Evolutionary conservation across 139 green algal species (phyloP).

Genomic region (Zygnema circumcarinatum): DNA sequence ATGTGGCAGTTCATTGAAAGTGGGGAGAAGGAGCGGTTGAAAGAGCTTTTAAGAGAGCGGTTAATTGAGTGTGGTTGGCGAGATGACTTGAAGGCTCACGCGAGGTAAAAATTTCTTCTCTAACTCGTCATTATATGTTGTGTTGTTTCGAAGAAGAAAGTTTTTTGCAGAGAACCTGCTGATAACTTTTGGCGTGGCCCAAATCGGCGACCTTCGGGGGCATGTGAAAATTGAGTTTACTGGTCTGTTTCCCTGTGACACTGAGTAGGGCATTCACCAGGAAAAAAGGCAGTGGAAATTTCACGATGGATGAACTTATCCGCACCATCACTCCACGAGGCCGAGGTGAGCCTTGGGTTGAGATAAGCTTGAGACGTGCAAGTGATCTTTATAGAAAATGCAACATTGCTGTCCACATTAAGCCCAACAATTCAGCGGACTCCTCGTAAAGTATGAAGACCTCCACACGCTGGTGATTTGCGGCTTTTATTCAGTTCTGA

Average conservation of each 20-base stretch:
- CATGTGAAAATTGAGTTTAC: neutral
- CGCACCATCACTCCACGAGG: slow-evolving; percentile 26
- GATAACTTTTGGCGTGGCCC: neutral
- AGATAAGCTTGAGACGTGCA: no score
- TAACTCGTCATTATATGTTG: neutral
- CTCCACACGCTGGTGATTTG: neutral
- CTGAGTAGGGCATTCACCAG: slow-evolving; percentile 27
- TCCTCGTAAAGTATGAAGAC: neutral
- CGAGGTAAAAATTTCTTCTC: neutral
- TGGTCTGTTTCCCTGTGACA: neutral
- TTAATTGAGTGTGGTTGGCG: slow-evolving; percentile 58
- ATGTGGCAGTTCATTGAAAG: slow-evolving; percentile 57
- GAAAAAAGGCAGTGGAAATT: slow-evolving; percentile 5
- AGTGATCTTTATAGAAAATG: neutral
- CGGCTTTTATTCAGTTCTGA: neutral
- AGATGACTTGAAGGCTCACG: slow-evolving; percentile 52
- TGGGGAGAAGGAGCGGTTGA: slow-evolving; percentile 51
- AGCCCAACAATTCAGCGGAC: neutral
- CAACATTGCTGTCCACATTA: neutral
- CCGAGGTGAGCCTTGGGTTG: slow-evolving; percentile 16
- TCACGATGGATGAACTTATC: slow-evolving; percentile 34
- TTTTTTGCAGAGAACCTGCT: neutral
- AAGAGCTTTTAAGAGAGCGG: slow-evolving; percentile 49
- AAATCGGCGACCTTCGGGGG: no score
- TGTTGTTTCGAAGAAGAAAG: neutral